Percentiles rank a stretch among this genome's conserved stretches.
phyloP scores from a whole-genome alignment of 2,329 filamentous ascomycete genomes.

The Cladosporium sphaerospermum region DNA sequence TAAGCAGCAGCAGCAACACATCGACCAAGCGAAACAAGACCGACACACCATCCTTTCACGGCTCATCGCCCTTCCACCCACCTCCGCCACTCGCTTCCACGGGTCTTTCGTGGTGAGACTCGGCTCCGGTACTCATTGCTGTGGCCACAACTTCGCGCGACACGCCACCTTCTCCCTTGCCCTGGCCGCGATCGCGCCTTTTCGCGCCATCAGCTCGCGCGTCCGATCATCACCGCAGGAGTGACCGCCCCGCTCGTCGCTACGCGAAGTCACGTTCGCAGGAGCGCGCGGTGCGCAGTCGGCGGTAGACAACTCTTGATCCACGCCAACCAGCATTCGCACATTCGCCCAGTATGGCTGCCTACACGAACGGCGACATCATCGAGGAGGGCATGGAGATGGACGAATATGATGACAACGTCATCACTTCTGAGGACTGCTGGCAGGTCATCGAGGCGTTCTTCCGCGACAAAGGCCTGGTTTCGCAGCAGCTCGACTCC shows the following conservation, averaged over 20 bases:
- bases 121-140: not conserved
- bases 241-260: not conserved
- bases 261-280: not conserved
- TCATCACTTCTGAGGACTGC: conserved; percentile 92
- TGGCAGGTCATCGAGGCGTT: conserved; percentile 97
- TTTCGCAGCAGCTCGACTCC: conserved; percentile 95
- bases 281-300: conserved; percentile 9
- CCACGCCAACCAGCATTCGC: conserved; percentile 1
- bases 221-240: not conserved
- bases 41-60: not conserved
- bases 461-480: conserved; percentile 91
- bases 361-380: conserved; percentile 11
- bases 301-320: not conserved
- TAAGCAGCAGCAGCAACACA: conserved; percentile 3
- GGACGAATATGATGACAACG: conserved; percentile 22
- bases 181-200: conserved; percentile 5
- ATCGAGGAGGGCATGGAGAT: conserved; percentile 4
- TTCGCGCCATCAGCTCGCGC: conserved; percentile 2
- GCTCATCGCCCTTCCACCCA: not conserved
- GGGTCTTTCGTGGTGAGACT: not conserved
- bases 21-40: not conserved
- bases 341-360: conserved; percentile 8
- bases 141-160: no score
- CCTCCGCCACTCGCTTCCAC: conserved; percentile 7
- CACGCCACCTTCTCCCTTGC: conserved; percentile 1